Conservation (phyloP, 2,329 filamentous ascomycete genomes). For the Tolypocladium album region DNA sequence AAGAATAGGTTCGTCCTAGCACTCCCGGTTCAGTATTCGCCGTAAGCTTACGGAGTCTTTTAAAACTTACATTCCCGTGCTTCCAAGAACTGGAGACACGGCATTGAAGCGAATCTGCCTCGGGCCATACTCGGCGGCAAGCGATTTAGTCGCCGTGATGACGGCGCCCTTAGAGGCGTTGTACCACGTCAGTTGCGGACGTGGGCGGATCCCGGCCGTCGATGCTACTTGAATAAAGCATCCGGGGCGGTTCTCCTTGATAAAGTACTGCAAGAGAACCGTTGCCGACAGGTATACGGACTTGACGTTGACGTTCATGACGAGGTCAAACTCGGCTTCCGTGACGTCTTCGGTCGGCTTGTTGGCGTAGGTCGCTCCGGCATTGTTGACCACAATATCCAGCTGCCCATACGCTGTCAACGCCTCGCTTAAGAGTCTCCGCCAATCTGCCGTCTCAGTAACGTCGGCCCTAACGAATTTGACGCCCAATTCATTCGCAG, state of each 20-base stretch:
- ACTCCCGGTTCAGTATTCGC: neutral
- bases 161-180: slow-evolving; percentile 59
- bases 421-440: slow-evolving; percentile 31
- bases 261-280: slow-evolving; percentile 49
- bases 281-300: slow-evolving; percentile 50
- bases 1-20: slow-evolving; percentile 37
- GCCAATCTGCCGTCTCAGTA: slow-evolving; percentile 42
- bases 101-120: slow-evolving; percentile 64
- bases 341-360: slow-evolving; percentile 55
- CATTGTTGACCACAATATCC: slow-evolving; percentile 52
- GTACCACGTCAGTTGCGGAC: slow-evolving; percentile 58
- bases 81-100: slow-evolving; percentile 57
- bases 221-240: slow-evolving; percentile 57
- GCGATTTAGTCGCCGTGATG: slow-evolving; percentile 42
- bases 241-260: slow-evolving; percentile 44
- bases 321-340: slow-evolving; percentile 53
- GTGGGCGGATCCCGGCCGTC: slow-evolving; percentile 47
- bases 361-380: slow-evolving; percentile 46
- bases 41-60: neutral
- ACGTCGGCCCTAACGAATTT: slow-evolving; percentile 37
- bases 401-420: slow-evolving; percentile 37
- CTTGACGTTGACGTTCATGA: slow-evolving; percentile 61
- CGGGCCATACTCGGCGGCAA: slow-evolving; percentile 64
- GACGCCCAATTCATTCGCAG: slow-evolving; percentile 33
- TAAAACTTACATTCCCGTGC: slow-evolving; percentile 44